Percentiles rank a stretch among this genome's conserved stretches.
Conservation (phyloP, 164 flowering plant species). For the Amborella trichopoda region DNA sequence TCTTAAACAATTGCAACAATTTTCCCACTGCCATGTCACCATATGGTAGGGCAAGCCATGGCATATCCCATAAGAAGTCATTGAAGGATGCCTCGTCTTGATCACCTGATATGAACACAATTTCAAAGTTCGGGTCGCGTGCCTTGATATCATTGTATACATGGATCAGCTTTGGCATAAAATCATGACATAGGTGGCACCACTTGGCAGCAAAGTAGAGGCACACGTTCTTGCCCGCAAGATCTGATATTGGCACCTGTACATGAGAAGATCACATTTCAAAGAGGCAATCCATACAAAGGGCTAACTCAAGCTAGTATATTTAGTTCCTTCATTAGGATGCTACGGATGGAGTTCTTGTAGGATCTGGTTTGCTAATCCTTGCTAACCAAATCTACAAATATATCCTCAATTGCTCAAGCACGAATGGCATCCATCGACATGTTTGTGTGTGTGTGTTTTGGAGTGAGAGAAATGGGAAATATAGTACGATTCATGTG, state of each 20-base stretch:
- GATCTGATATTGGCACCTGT: constrained; percentile 44
- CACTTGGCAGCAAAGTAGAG: constrained; percentile 65
- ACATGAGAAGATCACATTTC: background rate
- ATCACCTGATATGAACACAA: constrained; percentile 57
- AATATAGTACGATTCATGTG: too few species aligned
- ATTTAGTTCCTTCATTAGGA: too few species aligned
- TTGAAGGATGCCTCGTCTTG: constrained; percentile 39
- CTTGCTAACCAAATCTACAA: too few species aligned
- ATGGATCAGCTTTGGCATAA: constrained; percentile 39
- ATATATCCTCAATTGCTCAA: too few species aligned
- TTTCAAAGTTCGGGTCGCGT: constrained; percentile 35
- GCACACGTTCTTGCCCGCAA: constrained; percentile 54
- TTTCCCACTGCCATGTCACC: constrained; percentile 34
- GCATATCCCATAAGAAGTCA: constrained; percentile 48
- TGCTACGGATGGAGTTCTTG: too few species aligned
- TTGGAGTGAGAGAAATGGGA: too few species aligned
- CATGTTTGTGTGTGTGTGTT: too few species aligned
- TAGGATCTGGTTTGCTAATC: too few species aligned
- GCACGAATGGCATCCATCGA: too few species aligned
- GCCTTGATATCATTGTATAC: constrained; percentile 54
- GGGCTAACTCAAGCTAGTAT: too few species aligned
- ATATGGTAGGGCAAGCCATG: constrained; percentile 70
- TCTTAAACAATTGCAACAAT: constrained; percentile 34
- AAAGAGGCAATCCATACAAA: too few species aligned
- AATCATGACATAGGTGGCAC: constrained; percentile 68